Conservation (phyloP, 1,284 basidiomycete genomes). For the Leccinum ponderosum region DNA sequence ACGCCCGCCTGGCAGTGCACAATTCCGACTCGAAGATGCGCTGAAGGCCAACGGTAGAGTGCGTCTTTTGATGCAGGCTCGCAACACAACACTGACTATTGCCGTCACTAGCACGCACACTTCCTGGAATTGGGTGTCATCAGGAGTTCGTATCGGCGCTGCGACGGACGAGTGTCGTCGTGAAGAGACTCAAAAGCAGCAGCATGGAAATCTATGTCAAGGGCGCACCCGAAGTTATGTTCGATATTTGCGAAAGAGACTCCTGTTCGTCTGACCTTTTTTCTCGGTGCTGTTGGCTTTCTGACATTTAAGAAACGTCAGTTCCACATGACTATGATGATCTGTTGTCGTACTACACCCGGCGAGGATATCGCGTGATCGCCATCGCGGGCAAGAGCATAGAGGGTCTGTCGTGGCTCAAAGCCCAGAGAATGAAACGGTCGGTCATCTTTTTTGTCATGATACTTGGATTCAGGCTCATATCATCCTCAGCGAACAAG, state of each 20-base stretch:
- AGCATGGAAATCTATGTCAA: constrained; percentile 99
- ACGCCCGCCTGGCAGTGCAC: constrained; percentile 87
- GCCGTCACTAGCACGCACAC: constrained; percentile 73
- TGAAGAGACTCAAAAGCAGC: constrained; percentile 90
- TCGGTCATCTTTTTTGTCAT: constrained; percentile 33
- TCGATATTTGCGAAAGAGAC: constrained; percentile 88
- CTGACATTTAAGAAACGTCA: constrained; percentile 34
- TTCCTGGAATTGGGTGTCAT: constrained; percentile 97
- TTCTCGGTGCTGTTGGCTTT: background rate
- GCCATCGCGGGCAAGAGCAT: constrained; percentile 97
- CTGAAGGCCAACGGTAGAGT: constrained; percentile 80
- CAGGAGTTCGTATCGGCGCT: constrained; percentile 95
- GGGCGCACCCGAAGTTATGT: constrained; percentile 98
- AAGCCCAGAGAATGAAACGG: constrained; percentile 96
- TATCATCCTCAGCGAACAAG: constrained; percentile 74
- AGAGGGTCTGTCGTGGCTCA: constrained; percentile 94
- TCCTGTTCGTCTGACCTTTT: constrained; percentile 65
- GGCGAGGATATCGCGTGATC: constrained; percentile 98
- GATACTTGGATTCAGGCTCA: constrained; percentile 3
- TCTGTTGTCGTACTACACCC: constrained; percentile 95
- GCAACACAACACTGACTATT: constrained; percentile 6
- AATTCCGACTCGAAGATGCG: constrained; percentile 92
- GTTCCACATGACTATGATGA: constrained; percentile 98
- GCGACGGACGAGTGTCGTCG: constrained; percentile 96
- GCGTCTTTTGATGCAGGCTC: constrained; percentile 16